A percentile compares a stretch with the other conserved stretches of the same genome.
Evolutionary conservation across 2,329 filamentous ascomycete species (phyloP).

Genomic region (Clarireedia homoeocarpa): DNA sequence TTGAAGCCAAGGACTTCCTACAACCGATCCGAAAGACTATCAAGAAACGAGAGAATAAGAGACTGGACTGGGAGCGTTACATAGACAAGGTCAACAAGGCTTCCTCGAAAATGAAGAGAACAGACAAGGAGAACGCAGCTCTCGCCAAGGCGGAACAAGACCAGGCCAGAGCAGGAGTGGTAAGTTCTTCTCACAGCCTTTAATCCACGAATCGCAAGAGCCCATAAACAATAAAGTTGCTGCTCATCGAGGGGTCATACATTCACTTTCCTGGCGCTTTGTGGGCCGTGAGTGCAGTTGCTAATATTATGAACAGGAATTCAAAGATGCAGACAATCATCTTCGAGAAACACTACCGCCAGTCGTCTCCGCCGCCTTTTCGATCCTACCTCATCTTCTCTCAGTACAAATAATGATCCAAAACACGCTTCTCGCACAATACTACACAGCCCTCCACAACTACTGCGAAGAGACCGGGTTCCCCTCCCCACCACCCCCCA

Average conservation of each 20-base stretch:
- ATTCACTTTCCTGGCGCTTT: background rate
- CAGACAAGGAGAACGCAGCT: constrained; percentile 64
- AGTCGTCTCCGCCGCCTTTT: constrained; percentile 62
- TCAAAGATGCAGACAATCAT: constrained; percentile 66
- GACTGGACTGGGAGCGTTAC: constrained; percentile 73
- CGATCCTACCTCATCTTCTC: constrained; percentile 65
- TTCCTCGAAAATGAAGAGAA: constrained; percentile 61
- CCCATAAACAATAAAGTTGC: too few relatives aligned
- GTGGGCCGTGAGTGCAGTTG: constrained; percentile 9
- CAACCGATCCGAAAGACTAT: constrained; percentile 73
- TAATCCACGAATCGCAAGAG: background rate
- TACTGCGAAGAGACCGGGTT: constrained; percentile 64
- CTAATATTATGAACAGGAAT: constrained; percentile 44
- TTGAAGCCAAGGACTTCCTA: constrained; percentile 59
- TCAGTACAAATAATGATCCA: constrained; percentile 66
- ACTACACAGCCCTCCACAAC: constrained; percentile 69
- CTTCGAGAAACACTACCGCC: constrained; percentile 64
- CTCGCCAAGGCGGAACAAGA: constrained; percentile 67
- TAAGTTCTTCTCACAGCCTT: constrained; percentile 30
- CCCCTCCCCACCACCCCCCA: constrained; percentile 63
- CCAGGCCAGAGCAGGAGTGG: constrained; percentile 55
- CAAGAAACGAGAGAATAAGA: constrained; percentile 76
- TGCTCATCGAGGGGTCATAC: background rate
- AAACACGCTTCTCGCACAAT: constrained; percentile 66
- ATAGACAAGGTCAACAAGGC: constrained; percentile 63